Base-by-base conservation (phyloP, 2,329 filamentous ascomycete species). In the Alternaria triticimaculans region DNA sequence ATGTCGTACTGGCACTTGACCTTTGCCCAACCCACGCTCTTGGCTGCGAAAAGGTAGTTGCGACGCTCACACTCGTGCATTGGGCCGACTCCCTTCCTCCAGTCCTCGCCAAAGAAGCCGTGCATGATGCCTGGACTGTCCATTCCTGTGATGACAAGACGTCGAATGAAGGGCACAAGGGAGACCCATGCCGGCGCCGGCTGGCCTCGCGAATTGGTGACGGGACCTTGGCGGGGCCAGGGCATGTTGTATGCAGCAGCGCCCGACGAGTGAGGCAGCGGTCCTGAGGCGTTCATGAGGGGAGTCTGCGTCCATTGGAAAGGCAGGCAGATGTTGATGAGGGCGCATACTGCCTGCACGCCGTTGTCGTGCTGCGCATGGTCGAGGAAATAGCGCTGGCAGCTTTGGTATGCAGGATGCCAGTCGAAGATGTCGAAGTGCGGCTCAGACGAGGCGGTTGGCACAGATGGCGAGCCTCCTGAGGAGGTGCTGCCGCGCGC, bases 31-130 rank as follows among this genome's bases (percentile, higher is more conserved):
- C 89, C 93, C 25, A 92, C 92, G 75, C 93, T 96, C 83, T 98
- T 99, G 12, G 94, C 93, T 0, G 95, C 93, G 77, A 98, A 98
- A 33, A 99, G 87, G 77, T 96, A 99, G 78, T 99, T 99, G 60
- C 93, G 88, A 55, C 96, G 88, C 81, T 99, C 96, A 68, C 92
- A 90, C 78, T 97, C 93, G 76, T 97, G 92, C 63, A 97, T 84
- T 11, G 90, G 88, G 0, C 94, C 92, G 53, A 98, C 86, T 2
- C 96, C 96, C 20, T 87, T 84, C 33, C 84, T 81, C 92, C 94
- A 99, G 76, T 97, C 91, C 68, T 97, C 92, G n/a, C 96, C 96
- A 73, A 98, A 99, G 83, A 97, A 97, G 11, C 94, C 94, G 76
- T 97, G 93, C 64, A 99, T 84, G n/a, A 98, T 90, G 0, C 89